Evolutionary conservation across 768 basidiomycete species (phyloP), one percentile per base, ranked within the genome.

Genomic region (Lentinula detonsa): DNA sequence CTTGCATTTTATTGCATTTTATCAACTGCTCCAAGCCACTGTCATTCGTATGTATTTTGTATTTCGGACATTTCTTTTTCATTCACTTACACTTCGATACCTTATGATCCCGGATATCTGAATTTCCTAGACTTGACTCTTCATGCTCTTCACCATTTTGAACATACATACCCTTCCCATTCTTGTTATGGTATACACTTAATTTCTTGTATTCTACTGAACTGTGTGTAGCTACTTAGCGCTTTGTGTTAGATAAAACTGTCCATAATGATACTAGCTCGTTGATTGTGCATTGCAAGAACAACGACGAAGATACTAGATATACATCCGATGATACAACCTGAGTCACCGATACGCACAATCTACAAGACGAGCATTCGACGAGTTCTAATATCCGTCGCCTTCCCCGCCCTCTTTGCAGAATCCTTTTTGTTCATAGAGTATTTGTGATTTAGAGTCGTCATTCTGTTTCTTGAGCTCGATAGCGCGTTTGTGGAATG

Each of bases 371-470:
- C 31, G 50, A 33, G 9, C 15, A 21, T 34, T 51, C 4, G 15
- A n/a, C 18, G 33, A 51, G 15, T 28, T 23, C 35, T 75, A 97
- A 73, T 98, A 98, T 10, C 93, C 93, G 72, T 98, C 96, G 7
- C 95, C 95, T 76, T 98, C 96, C 40, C 93, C 92, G 10, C 94
- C 95, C 72, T 98, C 96, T 71, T 88, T 93, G 70, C 88, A 93
- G 73, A 96, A 98, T 2, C 96, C 96, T 65, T 87, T 85, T 71
- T 91, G 81, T 70, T 91, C 85, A 67, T 82, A 91, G 61, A 98
- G 75, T 45, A 96, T 81, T 67, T 91, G 83, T 37, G 93, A 85
- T 73, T 93, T 94, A 68, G 77, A 73, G 60, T 93, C 90, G 66
- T 97, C 95, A n/a, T 85, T 83, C 57, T 82, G 78, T 70, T 91